Evolutionary conservation across 2,329 filamentous ascomycete genomes (phyloP).

Genomic region (Exophiala viscosa): DNA sequence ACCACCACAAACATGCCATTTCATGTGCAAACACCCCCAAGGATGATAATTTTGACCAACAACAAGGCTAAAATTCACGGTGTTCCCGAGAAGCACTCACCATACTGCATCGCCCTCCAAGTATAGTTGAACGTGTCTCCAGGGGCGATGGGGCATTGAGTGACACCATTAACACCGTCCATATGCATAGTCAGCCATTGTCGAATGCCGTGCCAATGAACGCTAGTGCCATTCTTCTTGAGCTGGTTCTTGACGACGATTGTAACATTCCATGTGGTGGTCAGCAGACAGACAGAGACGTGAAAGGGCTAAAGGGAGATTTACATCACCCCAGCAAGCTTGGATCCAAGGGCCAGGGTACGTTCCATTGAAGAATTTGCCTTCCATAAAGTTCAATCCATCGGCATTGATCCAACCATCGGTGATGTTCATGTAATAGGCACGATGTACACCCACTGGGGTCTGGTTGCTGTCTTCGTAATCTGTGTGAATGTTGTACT

Average conservation of each 20-base stretch:
- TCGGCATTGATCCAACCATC: slow-evolving; percentile 2
- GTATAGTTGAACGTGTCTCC: slow-evolving; percentile 62
- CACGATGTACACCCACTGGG: slow-evolving; percentile 8
- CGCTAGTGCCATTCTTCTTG: slow-evolving; percentile 35
- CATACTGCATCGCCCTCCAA: slow-evolving; percentile 54
- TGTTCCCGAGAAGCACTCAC: too few species aligned
- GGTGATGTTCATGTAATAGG: slow-evolving; percentile 8
- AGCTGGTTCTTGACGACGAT: slow-evolving; percentile 41
- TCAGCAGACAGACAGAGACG: neutral
- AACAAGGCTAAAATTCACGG: too few species aligned
- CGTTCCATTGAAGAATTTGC: slow-evolving; percentile 49
- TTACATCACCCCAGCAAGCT: slow-evolving; percentile 43
- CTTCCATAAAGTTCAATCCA: slow-evolving; percentile 18
- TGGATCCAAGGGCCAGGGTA: slow-evolving; percentile 53
- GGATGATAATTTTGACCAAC: too few species aligned
- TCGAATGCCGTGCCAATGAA: slow-evolving; percentile 75
- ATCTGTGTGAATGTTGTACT: slow-evolving; percentile 8
- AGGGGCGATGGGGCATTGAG: slow-evolving; percentile 64
- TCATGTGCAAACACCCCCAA: too few species aligned
- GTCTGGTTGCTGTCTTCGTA: slow-evolving; percentile 5
- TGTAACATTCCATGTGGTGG: slow-evolving; percentile 31
- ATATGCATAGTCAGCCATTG: slow-evolving; percentile 71
- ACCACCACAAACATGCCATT: too few species aligned
- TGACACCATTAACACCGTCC: slow-evolving; percentile 67
- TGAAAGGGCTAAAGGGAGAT: too few species aligned